A percentile compares a stretch with the other conserved stretches of the same genome.
phyloP scores from a whole-genome alignment of 2,329 filamentous ascomycete genomes.

The Ceratocystis papillata region DNA sequence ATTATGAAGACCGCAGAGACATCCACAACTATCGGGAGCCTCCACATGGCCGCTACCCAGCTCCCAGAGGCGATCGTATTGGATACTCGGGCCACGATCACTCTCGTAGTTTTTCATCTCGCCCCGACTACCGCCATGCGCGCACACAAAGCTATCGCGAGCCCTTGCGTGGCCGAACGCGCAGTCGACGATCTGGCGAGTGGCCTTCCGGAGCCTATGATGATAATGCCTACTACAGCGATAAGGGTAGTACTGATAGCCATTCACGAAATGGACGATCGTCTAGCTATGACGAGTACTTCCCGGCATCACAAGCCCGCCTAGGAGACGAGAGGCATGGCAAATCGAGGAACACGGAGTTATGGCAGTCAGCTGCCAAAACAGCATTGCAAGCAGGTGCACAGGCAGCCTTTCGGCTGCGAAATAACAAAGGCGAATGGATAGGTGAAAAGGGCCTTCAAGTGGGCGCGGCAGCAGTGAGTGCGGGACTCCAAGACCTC shows the following conservation, averaged over 20 bases:
- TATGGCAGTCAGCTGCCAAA: slow-evolving; percentile 35
- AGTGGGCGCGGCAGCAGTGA: slow-evolving; percentile 40
- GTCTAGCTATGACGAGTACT: slow-evolving; percentile 19
- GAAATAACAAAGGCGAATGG: slow-evolving; percentile 39
- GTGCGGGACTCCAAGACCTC: slow-evolving; percentile 40
- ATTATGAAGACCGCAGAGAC: not conserved
- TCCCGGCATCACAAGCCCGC: not conserved
- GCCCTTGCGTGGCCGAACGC: slow-evolving; percentile 18
- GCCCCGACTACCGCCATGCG: slow-evolving; percentile 18
- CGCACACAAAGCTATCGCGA: slow-evolving; percentile 20
- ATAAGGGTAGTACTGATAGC: not conserved
- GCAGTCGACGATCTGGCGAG: slow-evolving; percentile 12
- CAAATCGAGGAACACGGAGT: slow-evolving; percentile 18
- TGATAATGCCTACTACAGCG: slow-evolving; percentile 16
- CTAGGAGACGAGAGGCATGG: not conserved
- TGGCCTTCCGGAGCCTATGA: not conserved
- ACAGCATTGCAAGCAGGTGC: slow-evolving; percentile 41
- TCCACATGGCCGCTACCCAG: not conserved
- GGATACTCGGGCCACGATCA: slow-evolving; percentile 14
- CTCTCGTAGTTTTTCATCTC: slow-evolving; percentile 3
- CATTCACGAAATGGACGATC: slow-evolving; percentile 7
- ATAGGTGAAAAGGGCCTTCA: slow-evolving; percentile 40
- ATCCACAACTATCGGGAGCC: not conserved
- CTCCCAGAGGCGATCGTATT: not conserved
- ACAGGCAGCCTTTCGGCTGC: slow-evolving; percentile 39